Evolutionary conservation across 768 basidiomycete species (phyloP).

Genomic region (Coprinellus aureogranulatus): DNA sequence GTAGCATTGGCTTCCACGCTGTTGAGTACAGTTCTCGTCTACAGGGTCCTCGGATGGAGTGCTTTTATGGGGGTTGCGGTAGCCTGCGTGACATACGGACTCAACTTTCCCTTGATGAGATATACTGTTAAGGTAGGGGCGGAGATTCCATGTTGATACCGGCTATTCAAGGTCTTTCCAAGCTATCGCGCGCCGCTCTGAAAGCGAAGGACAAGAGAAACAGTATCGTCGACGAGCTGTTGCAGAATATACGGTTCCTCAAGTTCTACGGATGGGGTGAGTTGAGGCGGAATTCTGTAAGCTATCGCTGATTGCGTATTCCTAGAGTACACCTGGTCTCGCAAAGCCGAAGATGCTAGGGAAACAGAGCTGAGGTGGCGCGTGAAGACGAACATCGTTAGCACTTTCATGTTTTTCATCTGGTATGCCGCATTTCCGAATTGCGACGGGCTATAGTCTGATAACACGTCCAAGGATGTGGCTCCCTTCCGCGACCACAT

Average conservation of each 20-base stretch:
- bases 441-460: background rate
- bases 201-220: slow-evolving; percentile 68
- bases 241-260: slow-evolving; percentile 70
- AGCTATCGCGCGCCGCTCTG: slow-evolving; percentile 53
- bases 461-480: slow-evolving; percentile 51
- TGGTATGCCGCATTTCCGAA: slow-evolving; percentile 36
- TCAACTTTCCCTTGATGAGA: slow-evolving; percentile 69
- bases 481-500: slow-evolving; percentile 69
- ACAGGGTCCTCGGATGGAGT: slow-evolving; percentile 74
- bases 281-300: slow-evolving; percentile 8
- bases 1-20: too few species aligned
- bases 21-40: too few species aligned
- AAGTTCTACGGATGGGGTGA: slow-evolving; percentile 78
- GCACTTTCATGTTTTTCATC: slow-evolving; percentile 64
- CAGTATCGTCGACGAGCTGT: slow-evolving; percentile 70
- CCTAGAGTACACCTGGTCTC: slow-evolving; percentile 60
- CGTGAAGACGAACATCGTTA: slow-evolving; percentile 60
- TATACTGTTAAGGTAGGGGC: slow-evolving; percentile 62
- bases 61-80: slow-evolving; percentile 69
- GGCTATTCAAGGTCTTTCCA: too few species aligned
- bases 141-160: too few species aligned
- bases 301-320: slow-evolving; percentile 1
- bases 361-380: slow-evolving; percentile 67
- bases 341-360: slow-evolving; percentile 49
- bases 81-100: slow-evolving; percentile 54